Percentiles rank a stretch among this genome's conserved stretches.
These are phyloP conservation scores for Phytophthora hibernalis DNA, from an alignment of 352 stramenopile genomes.

Conservation along the genomic window DNA sequence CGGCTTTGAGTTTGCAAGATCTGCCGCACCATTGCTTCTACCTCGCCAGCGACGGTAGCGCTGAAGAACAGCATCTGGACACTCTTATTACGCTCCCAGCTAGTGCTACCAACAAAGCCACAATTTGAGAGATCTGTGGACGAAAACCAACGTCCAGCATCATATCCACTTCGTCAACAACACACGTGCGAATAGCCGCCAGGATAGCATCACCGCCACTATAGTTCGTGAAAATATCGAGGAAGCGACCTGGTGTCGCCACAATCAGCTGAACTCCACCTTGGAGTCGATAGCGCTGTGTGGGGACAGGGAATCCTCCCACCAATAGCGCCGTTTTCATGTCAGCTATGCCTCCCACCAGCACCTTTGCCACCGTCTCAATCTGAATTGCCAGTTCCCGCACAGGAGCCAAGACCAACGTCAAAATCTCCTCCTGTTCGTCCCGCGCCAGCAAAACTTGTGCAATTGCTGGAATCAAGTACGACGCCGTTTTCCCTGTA, in stretches of 20 bases:
- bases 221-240: constrained; percentile 61
- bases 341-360: constrained; percentile 59
- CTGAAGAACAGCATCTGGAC: constrained; percentile 69
- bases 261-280: constrained; percentile 70
- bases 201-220: constrained; percentile 31
- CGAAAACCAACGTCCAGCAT: constrained; percentile 75
- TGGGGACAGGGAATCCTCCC: constrained; percentile 68
- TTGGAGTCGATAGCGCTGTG: constrained; percentile 68
- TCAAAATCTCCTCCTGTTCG: constrained; percentile 31
- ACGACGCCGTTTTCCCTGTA: constrained; percentile 77
- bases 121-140: constrained; percentile 54
- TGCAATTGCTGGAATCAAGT: constrained; percentile 62
- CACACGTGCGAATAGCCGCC: constrained; percentile 36
- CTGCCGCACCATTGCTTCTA: constrained; percentile 51
- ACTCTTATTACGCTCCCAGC: neutral
- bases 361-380: constrained; percentile 58
- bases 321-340: constrained; percentile 79
- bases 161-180: constrained; percentile 82
- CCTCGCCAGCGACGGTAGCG: constrained; percentile 57
- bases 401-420: constrained; percentile 66
- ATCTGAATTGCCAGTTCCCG: constrained; percentile 83
- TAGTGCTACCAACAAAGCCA: constrained; percentile 38
- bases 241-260: constrained; percentile 67
- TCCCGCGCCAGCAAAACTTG: constrained; percentile 40
- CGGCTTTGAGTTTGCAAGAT: constrained; percentile 22